Evolutionary conservation across 805 yeast genomes (phyloP).

Genomic region (Pichia occidentalis): DNA sequence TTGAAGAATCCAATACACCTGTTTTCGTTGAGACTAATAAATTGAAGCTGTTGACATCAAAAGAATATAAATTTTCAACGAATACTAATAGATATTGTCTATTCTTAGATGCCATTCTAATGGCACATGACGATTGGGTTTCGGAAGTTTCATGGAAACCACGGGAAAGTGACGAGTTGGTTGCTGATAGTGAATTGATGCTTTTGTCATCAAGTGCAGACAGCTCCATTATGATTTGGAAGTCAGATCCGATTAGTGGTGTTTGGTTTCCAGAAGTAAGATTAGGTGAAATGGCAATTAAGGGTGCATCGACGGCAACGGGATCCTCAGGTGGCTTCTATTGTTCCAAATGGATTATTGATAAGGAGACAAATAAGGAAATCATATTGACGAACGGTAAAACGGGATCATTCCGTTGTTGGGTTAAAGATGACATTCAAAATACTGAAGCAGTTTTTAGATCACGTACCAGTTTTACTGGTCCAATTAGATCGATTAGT

Average conservation of each 20-base stretch:
- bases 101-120: slow-evolving; percentile 83
- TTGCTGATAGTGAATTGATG: slow-evolving; percentile 32
- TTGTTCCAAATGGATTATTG: slow-evolving; percentile 61
- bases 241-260: slow-evolving; percentile 77
- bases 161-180: slow-evolving; percentile 12
- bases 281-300: slow-evolving; percentile 86
- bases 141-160: slow-evolving; percentile 81
- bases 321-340: slow-evolving; percentile 77
- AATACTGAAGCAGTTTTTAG: slow-evolving; percentile 11
- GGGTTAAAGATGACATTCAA: slow-evolving; percentile 33
- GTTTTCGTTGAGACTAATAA: slow-evolving; percentile 35
- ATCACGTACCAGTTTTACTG: slow-evolving; percentile 58
- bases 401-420: slow-evolving; percentile 87
- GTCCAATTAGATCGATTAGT: slow-evolving; percentile 67
- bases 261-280: slow-evolving; percentile 81
- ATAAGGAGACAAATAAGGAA: slow-evolving; percentile 29
- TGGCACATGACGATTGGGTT: slow-evolving; percentile 99
- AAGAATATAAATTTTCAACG: slow-evolving; percentile 55
- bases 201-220: slow-evolving; percentile 87
- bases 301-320: slow-evolving; percentile 97
- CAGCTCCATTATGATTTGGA: slow-evolving; percentile 90
- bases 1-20: slow-evolving; percentile 52
- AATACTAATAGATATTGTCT: slow-evolving; percentile 40
- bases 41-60: slow-evolving; percentile 57
- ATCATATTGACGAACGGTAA: slow-evolving; percentile 76